A percentile compares a stretch with the other conserved stretches of the same genome.
These are phyloP conservation scores for Paulownia fortunei DNA, from an alignment of 257 asterid species.

Conservation along the genomic window DNA sequence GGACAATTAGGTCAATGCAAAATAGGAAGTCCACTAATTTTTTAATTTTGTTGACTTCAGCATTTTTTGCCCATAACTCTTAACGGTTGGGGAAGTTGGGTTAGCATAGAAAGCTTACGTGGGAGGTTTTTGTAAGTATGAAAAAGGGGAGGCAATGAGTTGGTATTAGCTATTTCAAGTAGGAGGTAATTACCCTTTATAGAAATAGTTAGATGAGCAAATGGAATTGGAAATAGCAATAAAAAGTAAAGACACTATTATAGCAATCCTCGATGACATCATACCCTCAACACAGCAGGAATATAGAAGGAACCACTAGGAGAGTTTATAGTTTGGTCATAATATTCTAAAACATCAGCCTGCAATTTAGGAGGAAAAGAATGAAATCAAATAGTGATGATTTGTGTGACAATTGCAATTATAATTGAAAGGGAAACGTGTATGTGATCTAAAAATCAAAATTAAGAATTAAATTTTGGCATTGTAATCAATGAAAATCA, in stretches of 20 bases:
- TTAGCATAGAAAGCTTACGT: not conserved
- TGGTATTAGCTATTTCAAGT: slow-evolving; percentile 10
- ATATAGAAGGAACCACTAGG: slow-evolving; percentile 87
- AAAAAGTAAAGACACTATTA: slow-evolving; percentile 20
- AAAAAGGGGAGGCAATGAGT: slow-evolving; percentile 2
- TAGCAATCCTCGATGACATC: slow-evolving; percentile 33
- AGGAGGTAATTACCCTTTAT: slow-evolving; percentile 12
- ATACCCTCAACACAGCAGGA: slow-evolving; percentile 97
- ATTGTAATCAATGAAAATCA: not conserved
- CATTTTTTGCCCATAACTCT: no score
- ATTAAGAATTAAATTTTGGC: not conserved
- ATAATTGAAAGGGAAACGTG: not conserved
- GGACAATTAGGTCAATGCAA: not conserved
- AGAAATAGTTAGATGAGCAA: not conserved
- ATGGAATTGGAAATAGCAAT: slow-evolving; percentile 15
- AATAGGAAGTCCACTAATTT: no score
- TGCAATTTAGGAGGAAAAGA: slow-evolving; percentile 45
- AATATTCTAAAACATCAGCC: slow-evolving; percentile 98
- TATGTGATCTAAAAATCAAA: slow-evolving; percentile 2
- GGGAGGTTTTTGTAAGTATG: not conserved
- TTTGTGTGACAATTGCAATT: not conserved
- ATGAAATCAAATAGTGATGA: slow-evolving; percentile 24
- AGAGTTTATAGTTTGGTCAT: slow-evolving; percentile 87
- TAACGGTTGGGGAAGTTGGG: no score
- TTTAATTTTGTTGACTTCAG: no score